A percentile compares a stretch with the other conserved stretches of the same genome.
phyloP scores from a whole-genome alignment of 2,329 filamentous ascomycete species.

The Curvularia sp. region DNA sequence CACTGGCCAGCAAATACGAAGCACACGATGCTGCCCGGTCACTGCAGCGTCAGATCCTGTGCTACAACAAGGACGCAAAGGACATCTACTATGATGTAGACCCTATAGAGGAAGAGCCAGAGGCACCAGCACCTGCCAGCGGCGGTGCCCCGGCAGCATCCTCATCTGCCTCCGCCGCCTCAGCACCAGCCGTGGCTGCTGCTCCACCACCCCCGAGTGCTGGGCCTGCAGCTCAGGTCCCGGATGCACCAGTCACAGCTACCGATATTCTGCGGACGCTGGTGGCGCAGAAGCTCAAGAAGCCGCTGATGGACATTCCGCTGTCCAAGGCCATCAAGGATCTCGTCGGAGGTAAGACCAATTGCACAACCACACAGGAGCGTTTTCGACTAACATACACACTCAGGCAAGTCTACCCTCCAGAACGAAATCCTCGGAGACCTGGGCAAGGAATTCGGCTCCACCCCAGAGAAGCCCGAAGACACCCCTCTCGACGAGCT shows the following conservation, averaged over 20 bases:
- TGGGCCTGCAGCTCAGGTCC: slow-evolving; percentile 84
- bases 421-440: slow-evolving; percentile 99
- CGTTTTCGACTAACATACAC: slow-evolving; percentile 22
- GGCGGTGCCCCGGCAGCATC: slow-evolving; percentile 53
- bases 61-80: slow-evolving; percentile 99
- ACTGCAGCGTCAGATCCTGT: slow-evolving; percentile 94
- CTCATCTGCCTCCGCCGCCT: slow-evolving; percentile 59
- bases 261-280: slow-evolving; percentile 88
- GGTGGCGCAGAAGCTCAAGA: slow-evolving; percentile 98
- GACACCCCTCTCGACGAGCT: slow-evolving; percentile 96
- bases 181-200: slow-evolving; percentile 60
- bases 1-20: slow-evolving; percentile 95
- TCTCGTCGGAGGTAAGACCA: slow-evolving; percentile 84
- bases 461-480: slow-evolving; percentile 97
- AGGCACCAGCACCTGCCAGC: slow-evolving; percentile 61
- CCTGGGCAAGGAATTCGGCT: slow-evolving; percentile 96
- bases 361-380: slow-evolving; percentile 11
- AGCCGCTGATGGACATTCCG: slow-evolving; percentile 84
- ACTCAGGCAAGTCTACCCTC: slow-evolving; percentile 89
- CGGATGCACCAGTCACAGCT: slow-evolving; percentile 85
- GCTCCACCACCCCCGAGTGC: slow-evolving; percentile 70
- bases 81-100: slow-evolving; percentile 99
- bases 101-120: slow-evolving; percentile 78
- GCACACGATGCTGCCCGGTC: slow-evolving; percentile 97
- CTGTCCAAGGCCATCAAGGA: slow-evolving; percentile 98